These are phyloP conservation scores for Microascus cirrosus DNA, from an alignment of 2,329 filamentous ascomycete genomes.

Conservation along the genomic window DNA sequence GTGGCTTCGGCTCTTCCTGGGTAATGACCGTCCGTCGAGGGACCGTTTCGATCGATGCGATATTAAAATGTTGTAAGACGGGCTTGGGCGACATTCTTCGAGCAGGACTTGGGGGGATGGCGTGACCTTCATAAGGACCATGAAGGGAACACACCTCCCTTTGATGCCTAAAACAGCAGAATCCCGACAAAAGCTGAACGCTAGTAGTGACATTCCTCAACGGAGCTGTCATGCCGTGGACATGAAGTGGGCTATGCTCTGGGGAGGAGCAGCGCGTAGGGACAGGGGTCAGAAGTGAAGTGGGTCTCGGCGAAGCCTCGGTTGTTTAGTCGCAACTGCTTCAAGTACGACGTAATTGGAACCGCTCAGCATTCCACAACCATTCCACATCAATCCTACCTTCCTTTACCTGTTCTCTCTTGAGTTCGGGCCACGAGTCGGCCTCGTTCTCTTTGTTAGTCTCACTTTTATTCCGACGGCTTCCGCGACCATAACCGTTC, in stretches of 20 bases:
- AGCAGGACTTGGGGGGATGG: neutral
- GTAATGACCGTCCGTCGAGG: neutral
- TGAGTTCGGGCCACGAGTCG: neutral
- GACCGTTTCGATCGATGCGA: neutral
- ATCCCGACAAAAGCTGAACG: no score
- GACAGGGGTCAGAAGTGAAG: neutral
- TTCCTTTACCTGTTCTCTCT: neutral
- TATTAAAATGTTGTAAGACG: neutral
- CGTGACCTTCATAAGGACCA: neutral
- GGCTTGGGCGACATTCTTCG: neutral
- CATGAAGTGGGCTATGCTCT: neutral
- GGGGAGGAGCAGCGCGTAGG: neutral
- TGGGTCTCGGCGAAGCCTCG: neutral
- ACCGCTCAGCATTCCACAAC: neutral
- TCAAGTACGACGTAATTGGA: neutral
- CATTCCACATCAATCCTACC: neutral
- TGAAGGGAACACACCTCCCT: neutral
- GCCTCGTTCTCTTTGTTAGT: neutral
- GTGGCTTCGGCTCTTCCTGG: neutral
- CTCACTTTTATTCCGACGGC: no score
- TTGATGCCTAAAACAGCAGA: no score
- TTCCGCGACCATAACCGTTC: neutral
- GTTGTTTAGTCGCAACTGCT: neutral
- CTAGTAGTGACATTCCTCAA: neutral
- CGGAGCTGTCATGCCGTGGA: neutral